Conservation (phyloP, 495 filamentous ascomycete genomes). For the Neurospora tetraspora region DNA sequence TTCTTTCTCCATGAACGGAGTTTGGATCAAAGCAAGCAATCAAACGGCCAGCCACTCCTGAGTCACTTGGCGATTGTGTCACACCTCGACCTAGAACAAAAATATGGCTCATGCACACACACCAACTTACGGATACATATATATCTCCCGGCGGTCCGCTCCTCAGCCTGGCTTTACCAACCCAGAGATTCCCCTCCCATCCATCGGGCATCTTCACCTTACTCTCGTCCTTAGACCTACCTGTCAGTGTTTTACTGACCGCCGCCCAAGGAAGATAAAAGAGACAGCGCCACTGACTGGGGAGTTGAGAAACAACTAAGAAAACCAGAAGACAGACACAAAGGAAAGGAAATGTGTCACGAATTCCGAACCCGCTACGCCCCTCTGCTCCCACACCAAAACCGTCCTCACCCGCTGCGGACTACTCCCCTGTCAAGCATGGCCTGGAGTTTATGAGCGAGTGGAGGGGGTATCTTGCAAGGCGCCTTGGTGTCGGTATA, state of each 20-base stretch:
- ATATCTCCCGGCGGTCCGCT: neutral
- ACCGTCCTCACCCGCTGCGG: neutral
- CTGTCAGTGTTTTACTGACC: too few relatives aligned
- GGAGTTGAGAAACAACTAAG: too few relatives aligned
- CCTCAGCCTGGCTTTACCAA: neutral
- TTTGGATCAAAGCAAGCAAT: neutral
- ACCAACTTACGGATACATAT: neutral
- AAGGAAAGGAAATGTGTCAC: neutral
- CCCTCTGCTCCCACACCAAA: neutral
- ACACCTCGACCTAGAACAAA: neutral
- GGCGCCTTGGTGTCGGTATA: neutral
- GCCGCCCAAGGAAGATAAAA: too few relatives aligned
- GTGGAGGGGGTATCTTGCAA: neutral
- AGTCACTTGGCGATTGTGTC: neutral
- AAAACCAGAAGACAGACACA: too few relatives aligned
- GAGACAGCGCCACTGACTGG: too few relatives aligned
- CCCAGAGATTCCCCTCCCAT: too few relatives aligned
- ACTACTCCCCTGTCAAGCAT: neutral
- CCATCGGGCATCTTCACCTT: too few relatives aligned
- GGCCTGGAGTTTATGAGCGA: neutral
- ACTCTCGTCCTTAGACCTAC: too few relatives aligned
- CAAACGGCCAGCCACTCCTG: too few relatives aligned
- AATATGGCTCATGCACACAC: neutral
- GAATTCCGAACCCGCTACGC: neutral
- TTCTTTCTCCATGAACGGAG: neutral